Conservation (phyloP, 352 stramenopile species). For the Globisporangium irregulare region DNA sequence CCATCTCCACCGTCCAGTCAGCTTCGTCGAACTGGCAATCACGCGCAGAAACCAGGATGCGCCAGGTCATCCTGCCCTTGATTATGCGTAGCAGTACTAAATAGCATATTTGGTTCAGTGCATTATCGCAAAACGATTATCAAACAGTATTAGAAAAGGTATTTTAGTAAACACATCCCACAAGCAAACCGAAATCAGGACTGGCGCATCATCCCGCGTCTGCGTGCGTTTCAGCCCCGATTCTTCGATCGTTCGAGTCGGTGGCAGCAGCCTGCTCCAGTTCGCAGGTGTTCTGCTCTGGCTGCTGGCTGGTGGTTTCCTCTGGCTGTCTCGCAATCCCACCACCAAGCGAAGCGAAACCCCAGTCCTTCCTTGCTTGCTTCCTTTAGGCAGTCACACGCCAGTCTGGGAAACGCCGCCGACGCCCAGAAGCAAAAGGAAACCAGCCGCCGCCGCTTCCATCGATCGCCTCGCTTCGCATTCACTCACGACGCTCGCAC, state of each 20-base stretch:
- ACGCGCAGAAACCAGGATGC: background rate
- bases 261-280: background rate
- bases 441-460: background rate
- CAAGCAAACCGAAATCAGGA: background rate
- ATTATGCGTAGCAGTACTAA: background rate
- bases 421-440: background rate
- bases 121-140: background rate
- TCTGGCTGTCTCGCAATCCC: background rate
- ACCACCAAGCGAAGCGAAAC: background rate
- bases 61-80: background rate
- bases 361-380: too few relatives aligned
- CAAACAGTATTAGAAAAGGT: background rate
- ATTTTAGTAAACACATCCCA: too few relatives aligned
- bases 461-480: background rate
- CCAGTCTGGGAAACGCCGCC: conserved; percentile 11
- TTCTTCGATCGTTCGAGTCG: conserved; percentile 7
- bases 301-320: background rate
- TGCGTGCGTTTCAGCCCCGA: background rate
- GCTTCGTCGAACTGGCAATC: conserved; percentile 9
- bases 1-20: conserved; percentile 2
- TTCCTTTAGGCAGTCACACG: background rate
- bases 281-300: background rate
- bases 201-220: background rate
- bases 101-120: background rate
- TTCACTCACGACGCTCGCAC: background rate